phyloP scores from a whole-genome alignment of 768 basidiomycete species.

The Lactarius pseudohatsudake region DNA sequence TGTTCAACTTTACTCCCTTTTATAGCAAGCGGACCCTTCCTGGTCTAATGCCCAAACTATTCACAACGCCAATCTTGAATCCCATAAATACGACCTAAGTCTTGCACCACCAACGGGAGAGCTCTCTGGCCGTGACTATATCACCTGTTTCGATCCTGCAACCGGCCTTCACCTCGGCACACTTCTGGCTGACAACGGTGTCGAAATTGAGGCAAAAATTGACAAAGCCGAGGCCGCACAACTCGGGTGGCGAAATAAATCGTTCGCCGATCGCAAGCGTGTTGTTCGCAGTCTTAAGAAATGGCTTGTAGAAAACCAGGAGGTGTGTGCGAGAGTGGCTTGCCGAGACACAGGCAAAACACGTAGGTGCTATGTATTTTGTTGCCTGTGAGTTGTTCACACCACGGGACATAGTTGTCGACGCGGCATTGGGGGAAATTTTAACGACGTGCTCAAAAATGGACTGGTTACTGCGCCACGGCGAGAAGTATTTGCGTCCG shows the following conservation, averaged over 20 bases:
- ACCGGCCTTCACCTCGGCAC: conserved; percentile 82
- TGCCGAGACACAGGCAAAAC: conserved; percentile 97
- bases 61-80: conserved; percentile 56
- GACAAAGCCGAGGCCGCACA: conserved; percentile 63
- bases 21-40: conserved; percentile 39
- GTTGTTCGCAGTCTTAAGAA: conserved; percentile 85
- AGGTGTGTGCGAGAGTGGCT: conserved; percentile 79
- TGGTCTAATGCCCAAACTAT: conserved; percentile 55
- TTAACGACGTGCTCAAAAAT: conserved; percentile 93
- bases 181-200: conserved; percentile 67
- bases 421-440: conserved; percentile 93
- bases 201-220: conserved; percentile 77
- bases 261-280: conserved; percentile 75
- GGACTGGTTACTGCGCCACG: conserved; percentile 87
- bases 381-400: neutral
- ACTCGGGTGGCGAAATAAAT: conserved; percentile 66
- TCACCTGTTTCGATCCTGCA: conserved; percentile 92
- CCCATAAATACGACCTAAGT: conserved; percentile 57
- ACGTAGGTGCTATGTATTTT: conserved; percentile 46
- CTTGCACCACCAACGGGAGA: conserved; percentile 50
- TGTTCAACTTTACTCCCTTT: neutral
- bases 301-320: conserved; percentile 93
- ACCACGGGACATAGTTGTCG: conserved; percentile 61
- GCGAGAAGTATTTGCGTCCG: conserved; percentile 72
- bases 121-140: conserved; percentile 57